Percentiles rank a stretch among this genome's conserved stretches.
Evolutionary conservation across 441 rosid species (phyloP).

Genomic region (Gossypium lobatum): DNA sequence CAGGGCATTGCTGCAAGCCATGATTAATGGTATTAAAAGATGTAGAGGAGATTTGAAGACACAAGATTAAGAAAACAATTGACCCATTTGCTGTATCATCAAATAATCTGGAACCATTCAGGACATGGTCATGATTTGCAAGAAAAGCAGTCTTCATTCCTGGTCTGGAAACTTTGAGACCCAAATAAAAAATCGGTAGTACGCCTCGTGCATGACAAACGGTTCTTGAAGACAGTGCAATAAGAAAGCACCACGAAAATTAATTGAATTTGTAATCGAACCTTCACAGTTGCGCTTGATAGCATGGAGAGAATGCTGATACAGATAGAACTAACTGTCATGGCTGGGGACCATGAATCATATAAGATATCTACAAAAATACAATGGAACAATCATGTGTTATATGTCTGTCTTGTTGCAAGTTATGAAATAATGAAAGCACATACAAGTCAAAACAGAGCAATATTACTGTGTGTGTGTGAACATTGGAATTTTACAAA

Average conservation of each 20-base stretch:
- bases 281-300: constrained; percentile 93
- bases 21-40: constrained; percentile 14
- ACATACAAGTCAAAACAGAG: not conserved
- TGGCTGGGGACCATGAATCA: constrained; percentile 99
- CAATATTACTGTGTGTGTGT: not conserved
- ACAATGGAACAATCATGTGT: constrained; percentile 10
- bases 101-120: not conserved
- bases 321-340: constrained; percentile 97
- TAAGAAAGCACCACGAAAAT: not conserved
- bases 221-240: not conserved
- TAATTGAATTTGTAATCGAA: not conserved
- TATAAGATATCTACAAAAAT: constrained; percentile 73
- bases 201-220: not conserved
- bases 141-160: not conserved
- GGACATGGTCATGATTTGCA: constrained; percentile 1
- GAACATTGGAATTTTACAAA: not conserved
- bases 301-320: constrained; percentile 99
- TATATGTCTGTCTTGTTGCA: constrained; percentile 9
- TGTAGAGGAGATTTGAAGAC: not conserved
- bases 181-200: not conserved
- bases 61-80: not conserved
- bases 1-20: constrained; percentile 88
- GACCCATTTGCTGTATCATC: not conserved
- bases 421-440: not conserved
- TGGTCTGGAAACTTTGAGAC: not conserved